Conservation (phyloP, 169 alveolate species). For the Eimeria sp. region DNA sequence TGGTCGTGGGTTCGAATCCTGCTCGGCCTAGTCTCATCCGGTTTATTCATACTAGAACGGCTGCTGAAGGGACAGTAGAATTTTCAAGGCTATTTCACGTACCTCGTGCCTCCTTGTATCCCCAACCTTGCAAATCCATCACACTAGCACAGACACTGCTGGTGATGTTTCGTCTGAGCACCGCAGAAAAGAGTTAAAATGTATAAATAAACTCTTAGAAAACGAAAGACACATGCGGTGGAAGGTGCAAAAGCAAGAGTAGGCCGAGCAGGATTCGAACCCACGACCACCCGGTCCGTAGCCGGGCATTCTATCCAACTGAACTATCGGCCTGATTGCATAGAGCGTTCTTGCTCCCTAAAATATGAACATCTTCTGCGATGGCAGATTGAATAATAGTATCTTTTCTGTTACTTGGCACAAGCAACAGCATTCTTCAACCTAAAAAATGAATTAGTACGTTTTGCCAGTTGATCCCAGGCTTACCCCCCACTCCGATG, state of each 20-base stretch:
- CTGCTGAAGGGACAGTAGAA: no score
- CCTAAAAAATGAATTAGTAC: no score
- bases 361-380: no score
- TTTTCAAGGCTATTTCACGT: no score
- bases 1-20: conserved; percentile 94
- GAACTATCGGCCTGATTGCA: conserved; percentile 89
- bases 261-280: conserved; percentile 94
- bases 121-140: no score
- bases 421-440: no score
- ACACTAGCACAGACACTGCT: no score
- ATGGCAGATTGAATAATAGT: no score
- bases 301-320: conserved; percentile 93
- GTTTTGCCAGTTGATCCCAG: not conserved
- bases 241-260: conserved; percentile 20
- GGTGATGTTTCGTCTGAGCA: no score
- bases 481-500: not conserved
- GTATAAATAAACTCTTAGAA: not conserved
- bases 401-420: no score
- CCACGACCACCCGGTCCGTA: conserved; percentile 94
- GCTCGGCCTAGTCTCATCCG: conserved; percentile 88
- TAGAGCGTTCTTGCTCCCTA: not conserved
- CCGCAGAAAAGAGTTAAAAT: no score
- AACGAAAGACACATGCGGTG: not conserved
- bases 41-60: not conserved
- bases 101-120: no score